Base-by-base conservation (phyloP, 345 rosid species). In the Stellera chamaejasme region DNA sequence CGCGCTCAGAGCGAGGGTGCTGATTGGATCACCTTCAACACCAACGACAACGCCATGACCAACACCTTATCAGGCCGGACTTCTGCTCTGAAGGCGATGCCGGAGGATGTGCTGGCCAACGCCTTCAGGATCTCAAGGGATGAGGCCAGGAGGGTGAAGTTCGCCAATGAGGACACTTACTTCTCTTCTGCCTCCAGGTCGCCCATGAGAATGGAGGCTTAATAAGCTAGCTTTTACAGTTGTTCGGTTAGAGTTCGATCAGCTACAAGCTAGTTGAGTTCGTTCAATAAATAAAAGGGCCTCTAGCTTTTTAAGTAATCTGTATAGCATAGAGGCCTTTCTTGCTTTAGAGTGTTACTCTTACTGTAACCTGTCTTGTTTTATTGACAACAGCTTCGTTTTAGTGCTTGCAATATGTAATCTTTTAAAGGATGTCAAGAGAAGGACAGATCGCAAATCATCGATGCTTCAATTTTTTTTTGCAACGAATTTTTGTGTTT, bases 1-100 rank as follows among this genome's bases (percentile, higher is more conserved):
- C 66, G 61, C 14, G 80, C 88, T 0, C 78, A 79, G 39, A 62
- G 60, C 13, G 76, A 77, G 3, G 79, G 75, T 52, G 83, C 83
- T 49, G 90, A 88, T 27, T 84, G 85, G 79, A 52, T 86, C 11
- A 42, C 82, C 6, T 84, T 92, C 75, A 82, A 75, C 75, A 92
- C 96, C 42, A 77, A 76, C 46, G 83, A 69, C 55, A 68, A 72
- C 12, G 83, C 88, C 27, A 66, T 66, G 69, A 50, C 62, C 28
- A 70, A 57, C 60, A 68, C 78, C 0, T 58, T 88, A 1, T 79
- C 85, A 0, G 96, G 96, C 4, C 52, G 50, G 16, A 79, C 80
- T 60, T 88, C 87, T 0, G 75, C 63, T 42, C 9, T 85, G 16
- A 50, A 84, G 43, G 86, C 71, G 4, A 55, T 91, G 52, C 98